Base-by-base conservation (phyloP, 257 asterid genomes). In the Solanum chilense region DNA sequence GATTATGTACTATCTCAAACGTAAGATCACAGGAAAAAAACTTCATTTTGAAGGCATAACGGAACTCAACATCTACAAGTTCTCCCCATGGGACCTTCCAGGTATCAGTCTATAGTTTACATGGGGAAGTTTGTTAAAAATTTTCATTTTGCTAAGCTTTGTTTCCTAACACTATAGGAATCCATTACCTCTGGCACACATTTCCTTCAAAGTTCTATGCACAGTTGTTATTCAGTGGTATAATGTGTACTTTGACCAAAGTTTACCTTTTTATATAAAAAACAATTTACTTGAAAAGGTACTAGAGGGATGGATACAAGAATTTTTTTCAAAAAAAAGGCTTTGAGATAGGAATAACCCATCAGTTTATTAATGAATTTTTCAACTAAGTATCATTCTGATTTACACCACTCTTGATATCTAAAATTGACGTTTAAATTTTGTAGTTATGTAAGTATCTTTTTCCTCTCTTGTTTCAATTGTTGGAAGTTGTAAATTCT, bases 81-180 rank as follows among this genome's bases (percentile, higher is more conserved):
- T 88, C 82, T 91, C 96, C 83, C 99, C 99, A 3, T 92, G 98
- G 98, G 99, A 96, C 90, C 98, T 96, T 83, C 99, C 98, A 85
- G 99, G 99, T 96, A 73, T 20, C 15, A n/a, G 11, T 83, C 37
- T 29, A 27, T 47, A 27, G 41, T 8, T 77, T 25, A 25, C 27
- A 78, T 58, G 25, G 23, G 8, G 13, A 27, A 42, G 23, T 9
- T 76, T 76, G 60, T 78, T 58, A 62, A 56, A 37, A 58, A 58
- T 49, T 13, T 70, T 70, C 60, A 21, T 27, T 87, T 7, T 47
- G 23, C 83, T 52, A n/a, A 78, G 23, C 87, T 64, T 29, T 3
- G 9, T 85, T 88, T 45, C 3, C 13, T 29, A 13, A 6, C 6
- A 70, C 82, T n/a, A 23, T 75, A 41, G 2, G 21, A 76, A 12